Percentiles rank a stretch among this genome's conserved stretches.
phyloP scores from a whole-genome alignment of 345 rosid species.

The Euphorbia pulcherrima region DNA sequence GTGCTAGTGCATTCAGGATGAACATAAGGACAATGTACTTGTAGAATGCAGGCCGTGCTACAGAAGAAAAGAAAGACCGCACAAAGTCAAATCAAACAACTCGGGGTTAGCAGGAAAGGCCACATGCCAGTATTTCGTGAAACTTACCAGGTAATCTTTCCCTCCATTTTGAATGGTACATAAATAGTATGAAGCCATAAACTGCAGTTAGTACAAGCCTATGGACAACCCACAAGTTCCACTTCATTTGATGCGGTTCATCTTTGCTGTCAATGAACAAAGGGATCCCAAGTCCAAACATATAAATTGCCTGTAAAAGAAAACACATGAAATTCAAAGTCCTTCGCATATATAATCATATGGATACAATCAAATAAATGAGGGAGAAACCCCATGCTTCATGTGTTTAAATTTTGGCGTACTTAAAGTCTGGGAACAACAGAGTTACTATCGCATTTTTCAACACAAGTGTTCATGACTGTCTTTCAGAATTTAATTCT shows the following conservation, averaged over 20 bases:
- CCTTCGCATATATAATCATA: not conserved
- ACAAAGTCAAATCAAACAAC: not conserved
- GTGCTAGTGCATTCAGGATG: slow-evolving; percentile 49
- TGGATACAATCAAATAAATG: not conserved
- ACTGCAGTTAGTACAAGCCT: slow-evolving; percentile 70
- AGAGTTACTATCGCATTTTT: slow-evolving; percentile 1
- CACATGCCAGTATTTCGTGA: not conserved
- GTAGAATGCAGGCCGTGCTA: slow-evolving; percentile 93
- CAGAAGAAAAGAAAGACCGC: slow-evolving; percentile 4
- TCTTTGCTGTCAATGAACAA: slow-evolving; percentile 62
- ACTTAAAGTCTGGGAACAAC: not conserved
- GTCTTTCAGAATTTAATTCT: not conserved
- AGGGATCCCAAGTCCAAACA: slow-evolving; percentile 73
- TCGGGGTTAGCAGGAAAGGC: not conserved
- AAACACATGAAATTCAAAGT: not conserved
- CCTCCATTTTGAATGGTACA: slow-evolving; percentile 85
- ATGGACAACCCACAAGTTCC: slow-evolving; percentile 81
- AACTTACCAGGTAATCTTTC: slow-evolving; percentile 74
- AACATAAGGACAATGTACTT: slow-evolving; percentile 66
- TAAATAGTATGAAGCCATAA: slow-evolving; percentile 60
- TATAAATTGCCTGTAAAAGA: slow-evolving; percentile 57
- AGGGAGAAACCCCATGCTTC: not conserved
- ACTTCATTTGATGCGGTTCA: slow-evolving; percentile 47
- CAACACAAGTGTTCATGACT: not conserved
- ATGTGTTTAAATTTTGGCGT: not conserved